phyloP scores from a whole-genome alignment of 768 basidiomycete genomes.

The Lentinus tigrinus region DNA sequence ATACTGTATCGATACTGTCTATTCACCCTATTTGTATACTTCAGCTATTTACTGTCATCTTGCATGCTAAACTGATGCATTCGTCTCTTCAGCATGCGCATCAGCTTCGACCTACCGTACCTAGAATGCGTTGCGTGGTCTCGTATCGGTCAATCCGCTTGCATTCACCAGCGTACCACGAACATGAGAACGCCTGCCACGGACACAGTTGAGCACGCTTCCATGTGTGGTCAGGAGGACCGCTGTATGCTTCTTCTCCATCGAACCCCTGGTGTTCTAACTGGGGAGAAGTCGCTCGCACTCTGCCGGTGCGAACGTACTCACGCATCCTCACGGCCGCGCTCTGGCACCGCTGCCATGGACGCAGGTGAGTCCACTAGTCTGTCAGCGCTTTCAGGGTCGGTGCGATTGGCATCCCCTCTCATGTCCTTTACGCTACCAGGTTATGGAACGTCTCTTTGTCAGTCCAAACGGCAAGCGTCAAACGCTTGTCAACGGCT shows the following conservation, averaged over 20 bases:
- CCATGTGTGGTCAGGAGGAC: conserved; percentile 10
- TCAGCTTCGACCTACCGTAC: neutral
- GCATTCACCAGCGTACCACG: neutral
- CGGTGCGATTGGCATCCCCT: too few relatives aligned
- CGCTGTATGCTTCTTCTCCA: neutral
- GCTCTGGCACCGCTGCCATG: neutral
- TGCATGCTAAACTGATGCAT: too few relatives aligned
- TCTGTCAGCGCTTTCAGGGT: too few relatives aligned
- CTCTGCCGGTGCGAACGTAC: neutral
- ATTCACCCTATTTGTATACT: too few relatives aligned
- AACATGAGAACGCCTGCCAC: conserved; percentile 8
- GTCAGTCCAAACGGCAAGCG: too few relatives aligned
- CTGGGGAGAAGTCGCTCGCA: neutral
- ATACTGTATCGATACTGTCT: too few relatives aligned
- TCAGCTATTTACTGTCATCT: too few relatives aligned
- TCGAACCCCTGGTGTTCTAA: neutral
- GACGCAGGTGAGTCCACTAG: too few relatives aligned
- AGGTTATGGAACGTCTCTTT: too few relatives aligned
- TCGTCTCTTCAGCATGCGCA: too few relatives aligned
- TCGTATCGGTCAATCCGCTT: neutral
- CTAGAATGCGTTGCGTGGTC: neutral
- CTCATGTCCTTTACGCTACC: too few relatives aligned
- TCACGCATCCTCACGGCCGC: neutral
- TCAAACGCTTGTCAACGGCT: too few relatives aligned
- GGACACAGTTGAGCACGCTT: conserved; percentile 4